Percentiles rank a stretch among this genome's conserved stretches.
phyloP scores from a whole-genome alignment of 78 protist genomes.

The Bigelowiella natans region DNA sequence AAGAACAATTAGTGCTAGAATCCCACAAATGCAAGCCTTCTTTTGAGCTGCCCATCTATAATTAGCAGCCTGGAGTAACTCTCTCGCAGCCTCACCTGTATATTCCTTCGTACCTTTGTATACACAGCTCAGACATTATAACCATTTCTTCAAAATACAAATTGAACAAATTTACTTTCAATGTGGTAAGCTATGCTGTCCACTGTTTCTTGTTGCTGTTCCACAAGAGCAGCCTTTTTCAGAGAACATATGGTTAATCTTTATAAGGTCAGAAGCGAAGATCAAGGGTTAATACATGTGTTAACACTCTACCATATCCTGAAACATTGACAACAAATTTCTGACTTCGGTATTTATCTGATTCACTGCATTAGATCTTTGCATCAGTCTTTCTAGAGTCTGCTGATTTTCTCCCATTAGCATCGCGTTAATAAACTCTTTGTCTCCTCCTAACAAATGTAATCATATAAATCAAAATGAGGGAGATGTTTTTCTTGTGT shows the following conservation, averaged over 20 bases:
- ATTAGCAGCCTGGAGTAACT: background rate
- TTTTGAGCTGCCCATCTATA: background rate
- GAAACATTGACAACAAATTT: background rate
- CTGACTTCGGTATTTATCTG: background rate
- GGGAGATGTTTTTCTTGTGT: background rate
- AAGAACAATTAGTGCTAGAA: background rate
- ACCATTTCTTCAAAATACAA: too few relatives aligned
- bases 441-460: background rate
- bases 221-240: background rate
- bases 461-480: background rate
- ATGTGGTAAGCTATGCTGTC: background rate
- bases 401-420: background rate
- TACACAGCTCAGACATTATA: too few relatives aligned
- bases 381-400: background rate
- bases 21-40: background rate
- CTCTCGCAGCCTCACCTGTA: background rate
- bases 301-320: background rate
- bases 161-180: background rate
- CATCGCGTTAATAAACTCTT: background rate
- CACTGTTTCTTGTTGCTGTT: background rate
- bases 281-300: too few relatives aligned
- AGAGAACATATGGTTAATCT: too few relatives aligned
- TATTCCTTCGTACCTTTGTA: background rate
- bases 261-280: too few relatives aligned
- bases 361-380: background rate